These are phyloP conservation scores for Papilionanthe hybrid DNA, from an alignment of 116 monocot genomes.

Conservation along the genomic window DNA sequence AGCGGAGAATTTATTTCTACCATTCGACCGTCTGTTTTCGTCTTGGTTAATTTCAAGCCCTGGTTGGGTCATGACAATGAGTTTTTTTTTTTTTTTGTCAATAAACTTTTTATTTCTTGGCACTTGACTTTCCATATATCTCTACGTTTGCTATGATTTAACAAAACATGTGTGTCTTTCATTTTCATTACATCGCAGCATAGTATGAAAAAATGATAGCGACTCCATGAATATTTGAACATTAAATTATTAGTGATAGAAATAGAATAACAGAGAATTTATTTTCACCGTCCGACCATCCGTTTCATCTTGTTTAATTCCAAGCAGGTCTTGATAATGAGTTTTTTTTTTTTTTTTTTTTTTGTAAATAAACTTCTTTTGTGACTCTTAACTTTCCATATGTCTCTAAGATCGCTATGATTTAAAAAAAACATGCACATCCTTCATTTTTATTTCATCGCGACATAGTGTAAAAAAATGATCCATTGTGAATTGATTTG, in stretches of 20 bases:
- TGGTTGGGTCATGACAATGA: too few relatives aligned
- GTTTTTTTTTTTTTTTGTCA: not conserved
- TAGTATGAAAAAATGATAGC: not conserved
- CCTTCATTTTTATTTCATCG: not conserved
- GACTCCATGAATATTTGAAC: too few relatives aligned
- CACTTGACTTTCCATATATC: not conserved
- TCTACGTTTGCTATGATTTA: not conserved
- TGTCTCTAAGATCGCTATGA: not conserved
- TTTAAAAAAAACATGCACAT: not conserved
- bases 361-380: not conserved
- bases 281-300: too few relatives aligned
- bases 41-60: too few relatives aligned
- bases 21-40: too few relatives aligned
- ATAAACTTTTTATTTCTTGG: not conserved
- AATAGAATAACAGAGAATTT: too few relatives aligned
- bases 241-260: too few relatives aligned
- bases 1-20: too few relatives aligned
- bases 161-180: not conserved
- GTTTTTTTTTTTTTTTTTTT: not conserved
- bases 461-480: not conserved
- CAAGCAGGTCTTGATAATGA: too few relatives aligned
- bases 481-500: not conserved
- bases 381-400: not conserved
- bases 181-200: not conserved
- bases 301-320: too few relatives aligned